Conservation (phyloP, 192 early-diverging fungal species). For the Borealophlyctis nickersoniae region DNA sequence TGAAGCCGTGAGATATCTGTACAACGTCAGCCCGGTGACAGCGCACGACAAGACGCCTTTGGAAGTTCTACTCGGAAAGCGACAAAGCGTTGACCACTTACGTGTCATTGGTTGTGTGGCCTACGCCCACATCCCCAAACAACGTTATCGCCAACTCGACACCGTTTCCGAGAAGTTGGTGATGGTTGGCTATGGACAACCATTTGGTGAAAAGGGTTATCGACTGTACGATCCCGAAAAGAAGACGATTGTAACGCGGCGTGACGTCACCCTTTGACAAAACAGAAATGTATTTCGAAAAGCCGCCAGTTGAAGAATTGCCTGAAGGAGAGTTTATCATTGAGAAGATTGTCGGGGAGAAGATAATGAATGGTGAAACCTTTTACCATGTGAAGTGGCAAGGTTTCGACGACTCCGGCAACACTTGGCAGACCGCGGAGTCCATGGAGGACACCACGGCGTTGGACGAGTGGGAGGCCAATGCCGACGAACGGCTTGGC, state of each 20-base stretch:
- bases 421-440: background rate
- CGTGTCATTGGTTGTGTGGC: slow-evolving; percentile 10
- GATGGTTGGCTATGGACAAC: slow-evolving; percentile 2
- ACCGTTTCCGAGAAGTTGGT: background rate
- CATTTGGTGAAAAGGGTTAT: background rate
- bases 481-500: too few species aligned
- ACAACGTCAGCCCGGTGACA: background rate
- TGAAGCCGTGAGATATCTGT: background rate
- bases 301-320: background rate
- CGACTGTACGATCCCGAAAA: background rate
- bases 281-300: background rate
- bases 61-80: background rate
- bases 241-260: background rate
- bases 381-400: background rate
- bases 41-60: background rate
- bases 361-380: background rate
- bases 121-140: background rate
- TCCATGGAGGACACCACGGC: background rate
- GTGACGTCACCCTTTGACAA: background rate
- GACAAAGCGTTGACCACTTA: background rate
- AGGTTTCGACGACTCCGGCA: background rate
- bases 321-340: background rate
- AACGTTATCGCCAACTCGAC: background rate
- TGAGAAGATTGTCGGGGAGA: background rate
- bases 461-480: background rate